Percentiles rank a stretch among this genome's conserved stretches.
These are phyloP conservation scores for Hypoxylon sp. DNA, from an alignment of 2,329 filamentous ascomycete species.

Conservation along the genomic window DNA sequence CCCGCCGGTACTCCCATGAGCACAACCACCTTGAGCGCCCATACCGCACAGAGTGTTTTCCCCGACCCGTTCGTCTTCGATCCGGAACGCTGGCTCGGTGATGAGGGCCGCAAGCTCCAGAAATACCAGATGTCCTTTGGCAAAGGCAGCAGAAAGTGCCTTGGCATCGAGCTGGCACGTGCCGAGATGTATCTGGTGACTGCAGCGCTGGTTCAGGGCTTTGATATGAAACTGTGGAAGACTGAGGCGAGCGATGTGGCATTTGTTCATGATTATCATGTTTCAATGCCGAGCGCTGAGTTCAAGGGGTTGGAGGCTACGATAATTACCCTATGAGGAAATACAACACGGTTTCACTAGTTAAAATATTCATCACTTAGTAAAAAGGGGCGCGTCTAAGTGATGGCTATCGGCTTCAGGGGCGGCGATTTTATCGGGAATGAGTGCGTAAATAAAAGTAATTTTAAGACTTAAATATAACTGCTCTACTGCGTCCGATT, in stretches of 20 bases:
- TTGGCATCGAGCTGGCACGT: slow-evolving; percentile 48
- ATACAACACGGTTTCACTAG: slow-evolving; percentile 37
- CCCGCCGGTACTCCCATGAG: slow-evolving; percentile 43
- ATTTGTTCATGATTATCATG: slow-evolving; percentile 48
- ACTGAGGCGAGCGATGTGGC: slow-evolving; percentile 46
- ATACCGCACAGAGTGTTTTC: slow-evolving; percentile 43
- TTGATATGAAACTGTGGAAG: slow-evolving; percentile 47
- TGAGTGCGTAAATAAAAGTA: neutral
- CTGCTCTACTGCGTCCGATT: neutral
- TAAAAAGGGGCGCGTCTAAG: slow-evolving; percentile 15
- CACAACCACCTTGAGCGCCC: slow-evolving; percentile 41
- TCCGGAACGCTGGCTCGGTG: slow-evolving; percentile 46
- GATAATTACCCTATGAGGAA: slow-evolving; percentile 40
- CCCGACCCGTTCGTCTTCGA: slow-evolving; percentile 44
- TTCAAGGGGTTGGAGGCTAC: slow-evolving; percentile 46
- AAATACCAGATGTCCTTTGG: slow-evolving; percentile 46
- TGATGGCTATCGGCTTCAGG: slow-evolving; percentile 16
- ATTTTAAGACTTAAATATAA: too few relatives aligned
- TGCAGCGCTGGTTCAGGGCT: slow-evolving; percentile 44
- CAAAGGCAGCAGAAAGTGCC: slow-evolving; percentile 47
- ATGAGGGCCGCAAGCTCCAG: slow-evolving; percentile 40
- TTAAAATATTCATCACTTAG: slow-evolving; percentile 20
- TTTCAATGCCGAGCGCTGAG: slow-evolving; percentile 44
- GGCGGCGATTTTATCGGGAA: neutral
- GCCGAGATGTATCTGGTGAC: slow-evolving; percentile 47